A percentile compares a stretch with the other conserved stretches of the same genome.
phyloP scores from a whole-genome alignment of 208 protist species.

The Trichomonas gallinae region DNA sequence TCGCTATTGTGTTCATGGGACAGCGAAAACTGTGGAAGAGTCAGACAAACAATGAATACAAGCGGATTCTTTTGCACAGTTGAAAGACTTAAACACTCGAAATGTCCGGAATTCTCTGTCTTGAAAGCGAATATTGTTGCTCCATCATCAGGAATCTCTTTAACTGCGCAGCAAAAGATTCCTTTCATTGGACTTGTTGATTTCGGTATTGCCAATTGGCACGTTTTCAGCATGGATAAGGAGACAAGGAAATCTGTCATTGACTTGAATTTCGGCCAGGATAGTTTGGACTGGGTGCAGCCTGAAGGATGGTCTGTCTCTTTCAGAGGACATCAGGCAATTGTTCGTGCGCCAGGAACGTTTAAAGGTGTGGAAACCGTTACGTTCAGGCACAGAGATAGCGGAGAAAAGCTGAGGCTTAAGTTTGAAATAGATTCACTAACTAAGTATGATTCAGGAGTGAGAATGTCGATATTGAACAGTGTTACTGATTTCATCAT shows the following conservation, averaged over 20 bases:
- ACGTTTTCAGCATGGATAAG: background rate
- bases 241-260: background rate
- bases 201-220: background rate
- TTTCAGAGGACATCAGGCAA: background rate
- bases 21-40: background rate
- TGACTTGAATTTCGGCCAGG: background rate
- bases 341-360: background rate
- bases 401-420: background rate
- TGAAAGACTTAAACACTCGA: background rate
- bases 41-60: background rate
- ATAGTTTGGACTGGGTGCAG: background rate
- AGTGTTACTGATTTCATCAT: no score
- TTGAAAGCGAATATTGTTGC: background rate
- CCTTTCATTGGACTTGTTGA: background rate
- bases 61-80: background rate
- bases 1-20: background rate
- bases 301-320: background rate
- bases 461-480: no score
- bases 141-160: background rate
- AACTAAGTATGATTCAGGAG: no score
- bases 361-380: background rate
- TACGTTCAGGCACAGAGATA: background rate
- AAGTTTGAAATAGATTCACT: background rate
- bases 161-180: background rate
- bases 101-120: background rate